Base-by-base conservation (phyloP, 495 filamentous ascomycete genomes). In the Penicillium malachiteum region DNA sequence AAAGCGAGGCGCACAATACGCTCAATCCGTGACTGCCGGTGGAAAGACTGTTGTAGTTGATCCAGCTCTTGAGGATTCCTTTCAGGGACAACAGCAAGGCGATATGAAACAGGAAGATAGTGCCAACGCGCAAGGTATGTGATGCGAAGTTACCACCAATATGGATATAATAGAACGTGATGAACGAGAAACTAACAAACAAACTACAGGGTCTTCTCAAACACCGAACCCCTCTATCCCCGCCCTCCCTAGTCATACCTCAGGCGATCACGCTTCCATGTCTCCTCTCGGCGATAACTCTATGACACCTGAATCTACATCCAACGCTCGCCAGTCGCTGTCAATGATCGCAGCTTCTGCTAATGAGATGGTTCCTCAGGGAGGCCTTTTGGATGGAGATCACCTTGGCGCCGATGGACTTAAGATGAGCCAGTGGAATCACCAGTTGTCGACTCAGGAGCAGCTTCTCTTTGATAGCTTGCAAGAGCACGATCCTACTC, bases 271-370 rank as follows among this genome's bases (percentile, higher is more conserved):
- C 7, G 62, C 56, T 6, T 77, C 76, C 26, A 70, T 67, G 50
- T 79, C 77, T 7, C 75, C 77, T 17, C 60, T 78, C 45, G 70
- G 65, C 1, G 71, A 77, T 50, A 54, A 66, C 12, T 71, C 75
- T 7, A 53, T 79, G 56, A 68, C 75, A 5, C 67, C 71, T 17
- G 73, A 76, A 13, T 63, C 73, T 9, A 58, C 70, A 35, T 64
- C 71, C 39, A 71, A 71, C 65, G 73, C 67, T 48, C 75, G 71
- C 48, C 75, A 77, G 65, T 80, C 71, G 57, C 69, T 73, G 58
- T 81, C 69, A 44, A 69, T 76, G 75, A 78, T 80, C 31, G 77
- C 77, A 52, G 74, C 79, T 42, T 76, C 75, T 47, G 71, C 77
- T 38, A 80, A 65, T 66, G 76, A 79, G 65, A 71, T 77, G 75